Evolutionary conservation across 441 rosid species (phyloP).

Genomic region (Aquilaria agallochum): DNA sequence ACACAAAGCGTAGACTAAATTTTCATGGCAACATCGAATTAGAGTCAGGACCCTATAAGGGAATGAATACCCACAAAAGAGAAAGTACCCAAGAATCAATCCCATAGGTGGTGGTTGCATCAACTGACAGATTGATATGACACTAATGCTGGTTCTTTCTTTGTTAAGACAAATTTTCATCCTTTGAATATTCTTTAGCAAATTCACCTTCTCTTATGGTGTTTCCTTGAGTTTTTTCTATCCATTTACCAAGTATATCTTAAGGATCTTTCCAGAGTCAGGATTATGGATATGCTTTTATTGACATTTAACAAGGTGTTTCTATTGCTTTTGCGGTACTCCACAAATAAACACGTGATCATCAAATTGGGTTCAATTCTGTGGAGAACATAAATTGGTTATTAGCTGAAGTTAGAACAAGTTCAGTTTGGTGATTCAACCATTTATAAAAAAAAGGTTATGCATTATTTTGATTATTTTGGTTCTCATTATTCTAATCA

Average conservation of each 20-base stretch:
- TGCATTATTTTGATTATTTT: background rate
- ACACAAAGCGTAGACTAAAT: constrained; percentile 30
- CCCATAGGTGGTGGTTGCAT: constrained; percentile 94
- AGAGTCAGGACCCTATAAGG: constrained; percentile 74
- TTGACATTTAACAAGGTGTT: constrained; percentile 13
- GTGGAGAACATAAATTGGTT: constrained; percentile 76
- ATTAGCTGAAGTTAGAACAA: constrained; percentile 70
- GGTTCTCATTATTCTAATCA: background rate
- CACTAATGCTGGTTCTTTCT: constrained; percentile 78
- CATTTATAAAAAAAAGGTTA: constrained; percentile 67
- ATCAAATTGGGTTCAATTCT: constrained; percentile 81
- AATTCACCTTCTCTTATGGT: constrained; percentile 3
- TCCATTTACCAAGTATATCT: constrained; percentile 1
- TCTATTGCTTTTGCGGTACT: constrained; percentile 45
- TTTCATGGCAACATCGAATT: constrained; percentile 61
- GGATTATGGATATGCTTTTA: background rate
- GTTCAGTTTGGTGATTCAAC: constrained; percentile 70
- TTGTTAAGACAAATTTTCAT: constrained; percentile 65
- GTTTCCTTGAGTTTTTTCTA: background rate
- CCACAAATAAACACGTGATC: constrained; percentile 90
- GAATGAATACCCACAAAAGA: constrained; percentile 88
- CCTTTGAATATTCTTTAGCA: constrained; percentile 6
- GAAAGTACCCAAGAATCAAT: constrained; percentile 64
- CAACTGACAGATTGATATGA: constrained; percentile 72
- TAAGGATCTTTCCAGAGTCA: background rate